Conservation (phyloP, 192 early-diverging fungal genomes). For the Entomortierella lignicola region DNA sequence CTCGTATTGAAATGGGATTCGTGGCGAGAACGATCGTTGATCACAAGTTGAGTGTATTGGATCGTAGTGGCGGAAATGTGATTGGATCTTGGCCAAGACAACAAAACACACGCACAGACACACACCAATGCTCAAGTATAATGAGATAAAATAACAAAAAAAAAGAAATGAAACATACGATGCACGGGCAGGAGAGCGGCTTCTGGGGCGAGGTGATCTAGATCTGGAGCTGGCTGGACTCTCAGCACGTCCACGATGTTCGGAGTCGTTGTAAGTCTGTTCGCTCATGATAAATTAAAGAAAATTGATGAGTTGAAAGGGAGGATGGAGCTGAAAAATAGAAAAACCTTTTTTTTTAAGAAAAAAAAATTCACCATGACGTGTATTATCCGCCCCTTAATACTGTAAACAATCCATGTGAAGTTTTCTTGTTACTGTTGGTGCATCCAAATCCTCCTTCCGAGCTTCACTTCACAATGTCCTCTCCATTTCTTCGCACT, state of each 20-base stretch:
- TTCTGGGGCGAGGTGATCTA: constrained; percentile 50
- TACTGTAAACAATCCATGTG: neutral
- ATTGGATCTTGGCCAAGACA: neutral
- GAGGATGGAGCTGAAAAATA: neutral
- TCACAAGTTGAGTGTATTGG: neutral
- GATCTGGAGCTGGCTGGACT: constrained; percentile 47
- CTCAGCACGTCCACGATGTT: constrained; percentile 34
- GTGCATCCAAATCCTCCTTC: too few relatives aligned
- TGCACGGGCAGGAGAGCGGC: constrained; percentile 44
- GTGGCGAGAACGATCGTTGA: neutral
- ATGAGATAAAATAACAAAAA: too few relatives aligned
- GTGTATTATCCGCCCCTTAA: constrained; percentile 6
- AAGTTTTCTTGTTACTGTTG: too few relatives aligned
- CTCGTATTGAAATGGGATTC: neutral
- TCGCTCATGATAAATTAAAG: constrained; percentile 32
- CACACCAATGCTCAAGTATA: too few relatives aligned
- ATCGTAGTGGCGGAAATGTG: neutral
- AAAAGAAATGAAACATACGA: constrained; percentile 17
- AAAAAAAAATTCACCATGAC: constrained; percentile 21
- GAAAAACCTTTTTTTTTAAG: neutral
- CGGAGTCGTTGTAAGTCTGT: constrained; percentile 39
- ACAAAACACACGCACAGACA: too few relatives aligned
- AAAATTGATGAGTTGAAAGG: neutral
- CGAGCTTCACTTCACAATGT: constrained; percentile 30
- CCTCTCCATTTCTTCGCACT: constrained; percentile 41